Base-by-base conservation (phyloP, 768 basidiomycete species). In the Amanita muscaria region DNA sequence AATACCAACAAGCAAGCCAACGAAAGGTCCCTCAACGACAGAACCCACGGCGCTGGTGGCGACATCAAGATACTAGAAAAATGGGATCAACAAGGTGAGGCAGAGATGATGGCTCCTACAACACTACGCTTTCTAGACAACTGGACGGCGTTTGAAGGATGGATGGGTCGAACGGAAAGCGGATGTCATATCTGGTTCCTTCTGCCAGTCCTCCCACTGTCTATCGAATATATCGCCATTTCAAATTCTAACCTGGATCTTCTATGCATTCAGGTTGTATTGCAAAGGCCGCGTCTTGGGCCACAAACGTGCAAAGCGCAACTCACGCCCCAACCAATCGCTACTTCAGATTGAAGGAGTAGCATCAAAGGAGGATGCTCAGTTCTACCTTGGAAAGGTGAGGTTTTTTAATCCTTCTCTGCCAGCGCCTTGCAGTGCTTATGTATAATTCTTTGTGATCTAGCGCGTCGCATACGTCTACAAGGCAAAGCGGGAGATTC, bases 321-420 rank as follows among this genome's bases (percentile, higher is more conserved):
- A 98, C 78, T 76, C 86, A 47, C 78, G 84, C 61, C 92, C 91
- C 61, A 94, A 94, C 76, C 96, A 92, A 50, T 89, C 90, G 44
- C 83, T 99, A 57, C 68, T 99, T 59, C 91, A 94, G 69, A 89
- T 99, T 62, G 96, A 99, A 73, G 94, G 94, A 60, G 92, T 97
- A 46, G 79, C 80, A 52, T 83, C 70, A 59, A 88, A 92, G 69
- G 80, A 94, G 71, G 92, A 94, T 61, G 89, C 93, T 31, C 84
- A 90, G 64, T 94, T 92, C 69, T 99, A 99, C 78, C 80, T 98
- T 51, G 96, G 96, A 62, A 99, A 99, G 86, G 91, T 96, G 56
- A 56, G 78, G 59, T 19, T 19, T 29, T 18, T 11, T 18, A 5
- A 10, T 39, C 14, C 16, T 27, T 51, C 14, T 4, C 21, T 37